phyloP scores from a whole-genome alignment of 2,329 filamentous ascomycete species.

The Venturia nashicola region DNA sequence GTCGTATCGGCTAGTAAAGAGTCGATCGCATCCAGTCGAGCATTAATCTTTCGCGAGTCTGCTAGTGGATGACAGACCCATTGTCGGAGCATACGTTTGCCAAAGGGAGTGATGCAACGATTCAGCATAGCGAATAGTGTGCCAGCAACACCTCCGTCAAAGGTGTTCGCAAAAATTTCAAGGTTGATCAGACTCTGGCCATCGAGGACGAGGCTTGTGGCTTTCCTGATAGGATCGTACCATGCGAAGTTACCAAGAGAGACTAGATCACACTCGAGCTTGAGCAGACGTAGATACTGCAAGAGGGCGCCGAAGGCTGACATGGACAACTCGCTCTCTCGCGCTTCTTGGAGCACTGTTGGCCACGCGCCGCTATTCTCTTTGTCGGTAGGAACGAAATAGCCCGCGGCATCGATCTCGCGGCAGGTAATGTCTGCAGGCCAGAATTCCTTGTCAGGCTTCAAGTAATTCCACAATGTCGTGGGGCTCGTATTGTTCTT shows the following conservation, averaged over 20 bases:
- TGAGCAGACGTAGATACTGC: conserved; percentile 70
- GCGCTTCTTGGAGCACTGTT: conserved; percentile 54
- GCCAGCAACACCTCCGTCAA: conserved; percentile 72
- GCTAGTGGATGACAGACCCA: conserved; percentile 96
- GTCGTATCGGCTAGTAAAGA: conserved; percentile 73
- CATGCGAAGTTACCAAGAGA: conserved; percentile 82
- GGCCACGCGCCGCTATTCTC: conserved; percentile 62
- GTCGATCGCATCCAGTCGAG: conserved; percentile 86
- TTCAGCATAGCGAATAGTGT: conserved; percentile 87
- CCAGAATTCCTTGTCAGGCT: conserved; percentile 82
- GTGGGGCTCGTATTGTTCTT: conserved; percentile 92
- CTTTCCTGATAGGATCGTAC: conserved; percentile 88
- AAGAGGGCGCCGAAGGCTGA: conserved; percentile 82
- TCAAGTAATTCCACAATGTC: conserved; percentile 91
- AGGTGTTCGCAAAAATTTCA: conserved; percentile 91
- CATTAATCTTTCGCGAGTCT: conserved; percentile 78
- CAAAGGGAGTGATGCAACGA: conserved; percentile 89
- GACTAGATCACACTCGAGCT: conserved; percentile 76
- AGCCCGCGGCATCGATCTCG: conserved; percentile 67
- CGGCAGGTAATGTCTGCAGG: conserved; percentile 68
- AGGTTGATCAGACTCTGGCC: conserved; percentile 95
- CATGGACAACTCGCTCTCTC: conserved; percentile 71
- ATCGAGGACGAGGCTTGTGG: conserved; percentile 79
- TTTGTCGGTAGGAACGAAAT: conserved; percentile 54
- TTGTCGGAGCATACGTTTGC: conserved; percentile 87